Evolutionary conservation across 106 monocot genomes (phyloP).

Genomic region (Dactylorhiza incarnata): DNA sequence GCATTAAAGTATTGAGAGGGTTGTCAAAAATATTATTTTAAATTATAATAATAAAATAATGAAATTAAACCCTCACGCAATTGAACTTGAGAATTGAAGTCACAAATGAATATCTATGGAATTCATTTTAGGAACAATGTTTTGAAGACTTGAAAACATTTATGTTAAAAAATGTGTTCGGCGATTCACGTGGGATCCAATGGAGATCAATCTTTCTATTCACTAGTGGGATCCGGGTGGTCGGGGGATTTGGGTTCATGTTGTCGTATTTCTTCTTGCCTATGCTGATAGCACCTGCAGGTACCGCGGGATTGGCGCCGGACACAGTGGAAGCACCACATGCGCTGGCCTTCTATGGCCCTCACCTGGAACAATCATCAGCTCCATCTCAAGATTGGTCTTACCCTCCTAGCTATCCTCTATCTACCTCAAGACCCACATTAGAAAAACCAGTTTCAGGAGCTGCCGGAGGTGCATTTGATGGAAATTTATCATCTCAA

Average conservation of each 20-base stretch:
- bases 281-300: conserved; percentile 11
- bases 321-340: conserved; percentile 31
- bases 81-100: too few relatives aligned
- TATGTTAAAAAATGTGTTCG: too few relatives aligned
- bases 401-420: conserved; percentile 41
- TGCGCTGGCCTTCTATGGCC: conserved; percentile 30
- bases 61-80: too few relatives aligned
- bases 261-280: neutral
- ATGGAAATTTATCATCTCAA: neutral
- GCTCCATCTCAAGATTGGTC: conserved; percentile 48
- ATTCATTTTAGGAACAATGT: too few relatives aligned
- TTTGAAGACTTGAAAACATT: too few relatives aligned
- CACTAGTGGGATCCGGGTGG: too few relatives aligned
- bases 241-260: neutral
- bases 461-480: conserved; percentile 46
- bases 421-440: conserved; percentile 28
- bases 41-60: too few relatives aligned
- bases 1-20: too few relatives aligned
- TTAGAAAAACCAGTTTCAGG: conserved; percentile 37
- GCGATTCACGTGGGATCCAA: too few relatives aligned
- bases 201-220: too few relatives aligned
- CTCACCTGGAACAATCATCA: conserved; percentile 33
- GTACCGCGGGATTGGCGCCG: conserved; percentile 11
- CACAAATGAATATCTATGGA: too few relatives aligned
- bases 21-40: too few relatives aligned